Evolutionary conservation across 2,329 filamentous ascomycete species (phyloP).

Genomic region (Xylariaceae sp.): DNA sequence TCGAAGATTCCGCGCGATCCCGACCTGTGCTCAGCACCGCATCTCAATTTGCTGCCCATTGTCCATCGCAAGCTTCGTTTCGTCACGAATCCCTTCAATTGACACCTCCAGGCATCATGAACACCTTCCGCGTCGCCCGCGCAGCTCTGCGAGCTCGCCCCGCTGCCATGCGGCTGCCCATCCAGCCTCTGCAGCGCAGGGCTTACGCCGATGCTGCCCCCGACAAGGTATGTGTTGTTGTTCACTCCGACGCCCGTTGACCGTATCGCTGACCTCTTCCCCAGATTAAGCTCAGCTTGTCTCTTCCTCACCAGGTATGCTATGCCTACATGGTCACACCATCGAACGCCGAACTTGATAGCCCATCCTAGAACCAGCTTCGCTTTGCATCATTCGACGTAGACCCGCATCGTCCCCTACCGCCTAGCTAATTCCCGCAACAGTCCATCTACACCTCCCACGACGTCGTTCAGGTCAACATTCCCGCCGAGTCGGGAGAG

Average conservation of each 20-base stretch:
- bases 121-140: constrained; percentile 88
- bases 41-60: constrained; percentile 43
- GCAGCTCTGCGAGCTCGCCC: constrained; percentile 81
- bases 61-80: constrained; percentile 37
- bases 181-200: constrained; percentile 80
- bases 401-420: constrained; percentile 4
- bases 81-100: constrained; percentile 46
- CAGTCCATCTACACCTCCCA: constrained; percentile 68
- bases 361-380: not conserved
- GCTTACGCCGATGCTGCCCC: constrained; percentile 84
- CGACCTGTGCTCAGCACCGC: constrained; percentile 17
- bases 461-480: constrained; percentile 90
- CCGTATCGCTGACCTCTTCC: constrained; percentile 28
- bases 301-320: constrained; percentile 96
- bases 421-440: constrained; percentile 48
- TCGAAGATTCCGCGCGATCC: constrained; percentile 18
- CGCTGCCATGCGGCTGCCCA: constrained; percentile 67
- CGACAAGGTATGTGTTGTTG: constrained; percentile 62
- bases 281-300: constrained; percentile 94
- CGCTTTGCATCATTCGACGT: not conserved
- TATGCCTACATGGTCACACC: not conserved
- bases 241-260: constrained; percentile 2
- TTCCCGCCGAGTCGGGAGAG: constrained; percentile 94
- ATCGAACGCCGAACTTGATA: not conserved
- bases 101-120: constrained; percentile 66